Evolutionary conservation across 345 rosid species (phyloP).

Genomic region (Acer yangbiense): DNA sequence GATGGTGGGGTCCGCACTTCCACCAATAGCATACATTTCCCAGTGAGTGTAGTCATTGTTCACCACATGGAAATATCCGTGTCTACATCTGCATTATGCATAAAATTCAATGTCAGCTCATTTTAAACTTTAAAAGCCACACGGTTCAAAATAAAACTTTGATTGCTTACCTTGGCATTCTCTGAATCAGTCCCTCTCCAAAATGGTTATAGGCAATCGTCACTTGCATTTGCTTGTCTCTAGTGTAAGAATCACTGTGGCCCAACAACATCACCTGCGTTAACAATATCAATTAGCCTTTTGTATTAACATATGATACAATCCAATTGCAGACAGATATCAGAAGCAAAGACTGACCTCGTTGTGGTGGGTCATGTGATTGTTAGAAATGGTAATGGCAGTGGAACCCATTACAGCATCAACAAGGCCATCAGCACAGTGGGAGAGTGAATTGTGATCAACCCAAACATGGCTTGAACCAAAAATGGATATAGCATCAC

Average conservation of each 20-base stretch:
- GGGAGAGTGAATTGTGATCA: constrained; percentile 91
- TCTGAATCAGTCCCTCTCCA: constrained; percentile 89
- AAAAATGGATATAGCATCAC: constrained; percentile 83
- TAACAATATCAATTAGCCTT: neutral
- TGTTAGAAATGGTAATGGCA: constrained; percentile 85
- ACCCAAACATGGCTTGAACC: constrained; percentile 92
- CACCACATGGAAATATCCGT: constrained; percentile 94
- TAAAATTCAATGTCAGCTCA: neutral
- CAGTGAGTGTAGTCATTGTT: constrained; percentile 98
- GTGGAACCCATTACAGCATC: constrained; percentile 98
- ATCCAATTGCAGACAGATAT: neutral
- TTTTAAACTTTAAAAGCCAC: neutral
- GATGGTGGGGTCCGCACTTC: constrained; percentile 90
- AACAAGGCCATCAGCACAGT: constrained; percentile 93
- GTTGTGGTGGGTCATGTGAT: constrained; percentile 88
- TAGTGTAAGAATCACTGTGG: constrained; percentile 81
- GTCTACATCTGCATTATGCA: constrained; percentile 72
- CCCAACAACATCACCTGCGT: constrained; percentile 85
- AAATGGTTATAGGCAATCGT: constrained; percentile 97
- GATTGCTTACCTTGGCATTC: constrained; percentile 80
- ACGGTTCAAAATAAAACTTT: neutral
- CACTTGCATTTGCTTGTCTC: constrained; percentile 91
- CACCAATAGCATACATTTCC: constrained; percentile 99
- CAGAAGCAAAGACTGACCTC: constrained; percentile 51
- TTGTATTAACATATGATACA: neutral